These are phyloP conservation scores for Solanum hybrid DNA, from an alignment of 305 asterid species.

Conservation along the genomic window DNA sequence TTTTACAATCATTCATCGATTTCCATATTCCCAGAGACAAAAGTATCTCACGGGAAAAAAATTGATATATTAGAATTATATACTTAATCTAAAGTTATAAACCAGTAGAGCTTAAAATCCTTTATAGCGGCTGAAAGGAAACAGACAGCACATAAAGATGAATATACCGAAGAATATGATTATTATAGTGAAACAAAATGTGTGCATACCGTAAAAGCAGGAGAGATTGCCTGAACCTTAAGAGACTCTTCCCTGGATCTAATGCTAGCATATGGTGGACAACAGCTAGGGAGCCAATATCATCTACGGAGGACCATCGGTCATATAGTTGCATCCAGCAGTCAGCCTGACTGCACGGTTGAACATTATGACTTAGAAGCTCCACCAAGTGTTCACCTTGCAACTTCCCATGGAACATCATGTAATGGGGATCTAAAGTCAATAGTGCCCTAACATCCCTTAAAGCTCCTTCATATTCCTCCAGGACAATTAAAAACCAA, in stretches of 20 bases:
- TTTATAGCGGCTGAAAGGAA: neutral
- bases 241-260: slow-evolving; percentile 77
- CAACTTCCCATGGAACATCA: slow-evolving; percentile 73
- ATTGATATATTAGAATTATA: neutral
- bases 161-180: neutral
- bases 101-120: neutral
- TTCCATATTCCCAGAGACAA: neutral
- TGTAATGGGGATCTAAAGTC: slow-evolving; percentile 65
- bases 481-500: slow-evolving; percentile 64
- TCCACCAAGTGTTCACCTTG: slow-evolving; percentile 59
- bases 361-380: slow-evolving; percentile 48
- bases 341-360: slow-evolving; percentile 79
- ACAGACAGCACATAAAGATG: neutral
- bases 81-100: neutral
- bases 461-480: slow-evolving; percentile 73
- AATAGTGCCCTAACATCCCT: slow-evolving; percentile 72
- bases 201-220: slow-evolving; percentile 53
- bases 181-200: neutral
- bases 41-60: neutral
- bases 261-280: slow-evolving; percentile 92
- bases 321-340: slow-evolving; percentile 96
- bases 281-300: slow-evolving; percentile 89
- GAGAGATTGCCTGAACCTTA: slow-evolving; percentile 77
- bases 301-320: slow-evolving; percentile 91
- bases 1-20: neutral